Percentiles rank a stretch among this genome's conserved stretches.
These are phyloP conservation scores for Wallacemonas sp. DNA, from an alignment of 208 protist genomes.

Conservation along the genomic window DNA sequence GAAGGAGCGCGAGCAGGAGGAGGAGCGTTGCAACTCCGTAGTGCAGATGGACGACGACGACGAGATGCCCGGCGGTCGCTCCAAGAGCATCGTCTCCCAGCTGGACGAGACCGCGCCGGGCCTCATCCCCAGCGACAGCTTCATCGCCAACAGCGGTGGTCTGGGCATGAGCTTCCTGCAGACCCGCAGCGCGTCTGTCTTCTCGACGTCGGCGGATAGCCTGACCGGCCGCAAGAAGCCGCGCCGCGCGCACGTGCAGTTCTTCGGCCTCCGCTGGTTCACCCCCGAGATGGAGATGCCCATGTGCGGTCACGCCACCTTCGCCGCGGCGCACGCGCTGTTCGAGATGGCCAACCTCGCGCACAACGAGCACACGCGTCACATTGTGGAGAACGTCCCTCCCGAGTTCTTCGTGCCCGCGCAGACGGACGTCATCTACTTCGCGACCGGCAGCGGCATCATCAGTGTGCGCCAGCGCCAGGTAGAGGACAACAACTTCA, in stretches of 20 bases:
- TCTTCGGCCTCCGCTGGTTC: slow-evolving; percentile 83
- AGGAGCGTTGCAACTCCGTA: slow-evolving; percentile 17
- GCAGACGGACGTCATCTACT: slow-evolving; percentile 65
- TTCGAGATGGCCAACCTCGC: slow-evolving; percentile 54
- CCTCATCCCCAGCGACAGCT: slow-evolving; percentile 48
- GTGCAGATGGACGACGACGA: slow-evolving; percentile 8
- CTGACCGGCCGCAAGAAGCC: slow-evolving; percentile 23
- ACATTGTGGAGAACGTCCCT: slow-evolving; percentile 45
- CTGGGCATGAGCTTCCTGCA: slow-evolving; percentile 38
- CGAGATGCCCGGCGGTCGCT: neutral
- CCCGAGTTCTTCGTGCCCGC: slow-evolving; percentile 59
- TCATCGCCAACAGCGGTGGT: slow-evolving; percentile 45
- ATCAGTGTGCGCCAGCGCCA: slow-evolving; percentile 47
- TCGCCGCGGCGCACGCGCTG: slow-evolving; percentile 74
- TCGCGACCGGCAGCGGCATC: slow-evolving; percentile 52
- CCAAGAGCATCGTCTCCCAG: slow-evolving; percentile 5
- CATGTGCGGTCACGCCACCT: slow-evolving; percentile 76
- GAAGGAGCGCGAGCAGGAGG: slow-evolving; percentile 52
- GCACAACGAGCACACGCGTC: slow-evolving; percentile 34
- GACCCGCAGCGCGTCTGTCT: slow-evolving; percentile 27
- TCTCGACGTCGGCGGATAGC: slow-evolving; percentile 19
- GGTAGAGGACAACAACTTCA: slow-evolving; percentile 18
- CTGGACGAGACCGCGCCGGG: slow-evolving; percentile 24
- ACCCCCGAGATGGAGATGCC: slow-evolving; percentile 57
- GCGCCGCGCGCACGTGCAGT: slow-evolving; percentile 64